These are phyloP conservation scores for Talaromyces sp. DNA, from an alignment of 2,329 filamentous ascomycete species.

Conservation along the genomic window DNA sequence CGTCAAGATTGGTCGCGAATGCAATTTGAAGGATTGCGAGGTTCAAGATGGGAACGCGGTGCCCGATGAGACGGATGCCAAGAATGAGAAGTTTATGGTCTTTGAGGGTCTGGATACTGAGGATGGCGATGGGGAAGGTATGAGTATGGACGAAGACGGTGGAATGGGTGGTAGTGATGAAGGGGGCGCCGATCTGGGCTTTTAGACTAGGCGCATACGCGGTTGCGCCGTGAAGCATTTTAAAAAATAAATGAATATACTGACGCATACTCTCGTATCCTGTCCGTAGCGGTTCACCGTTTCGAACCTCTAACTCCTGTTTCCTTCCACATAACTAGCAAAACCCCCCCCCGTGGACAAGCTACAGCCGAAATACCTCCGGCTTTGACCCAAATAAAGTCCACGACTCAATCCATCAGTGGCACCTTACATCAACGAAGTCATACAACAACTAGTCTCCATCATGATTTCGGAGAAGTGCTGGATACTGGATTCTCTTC, in stretches of 20 bases:
- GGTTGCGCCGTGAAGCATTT: background rate
- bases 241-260: background rate
- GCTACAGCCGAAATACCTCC: background rate
- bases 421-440: too few relatives aligned
- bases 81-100: slow-evolving; percentile 60
- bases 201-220: slow-evolving; percentile 14
- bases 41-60: slow-evolving; percentile 82
- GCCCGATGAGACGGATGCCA: slow-evolving; percentile 68
- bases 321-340: background rate
- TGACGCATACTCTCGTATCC: background rate
- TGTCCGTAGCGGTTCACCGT: background rate
- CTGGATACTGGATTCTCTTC: too few relatives aligned
- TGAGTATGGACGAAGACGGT: slow-evolving; percentile 19
- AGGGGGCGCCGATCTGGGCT: slow-evolving; percentile 23
- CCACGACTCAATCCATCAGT: background rate
- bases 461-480: too few relatives aligned
- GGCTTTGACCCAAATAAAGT: background rate
- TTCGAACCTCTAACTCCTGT: background rate
- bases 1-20: slow-evolving; percentile 77
- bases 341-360: background rate
- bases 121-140: slow-evolving; percentile 20
- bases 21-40: slow-evolving; percentile 80
- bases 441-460: too few relatives aligned
- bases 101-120: slow-evolving; percentile 46
- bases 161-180: slow-evolving; percentile 20